Percentiles rank a stretch among this genome's conserved stretches.
Evolutionary conservation across 2,329 filamentous ascomycete genomes (phyloP).

Genomic region (Elsinoe perseae): DNA sequence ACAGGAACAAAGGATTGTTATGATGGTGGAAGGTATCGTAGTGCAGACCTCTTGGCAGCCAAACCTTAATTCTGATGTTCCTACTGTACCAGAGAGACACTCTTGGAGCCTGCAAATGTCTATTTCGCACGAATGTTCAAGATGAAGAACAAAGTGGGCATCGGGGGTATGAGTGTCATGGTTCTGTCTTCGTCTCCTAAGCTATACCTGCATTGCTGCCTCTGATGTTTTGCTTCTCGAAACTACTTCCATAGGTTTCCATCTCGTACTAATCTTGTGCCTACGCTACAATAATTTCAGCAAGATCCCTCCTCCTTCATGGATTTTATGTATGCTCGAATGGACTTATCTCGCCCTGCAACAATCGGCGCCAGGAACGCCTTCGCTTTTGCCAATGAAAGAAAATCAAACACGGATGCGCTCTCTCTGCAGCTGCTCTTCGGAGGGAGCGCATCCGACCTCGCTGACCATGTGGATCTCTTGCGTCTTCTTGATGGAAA

Average conservation of each 20-base stretch:
- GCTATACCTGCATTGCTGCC: no score
- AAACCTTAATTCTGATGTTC: slow-evolving; percentile 2
- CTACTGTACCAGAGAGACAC: no score
- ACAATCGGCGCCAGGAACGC: background rate
- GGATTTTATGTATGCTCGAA: background rate
- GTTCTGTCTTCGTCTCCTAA: no score
- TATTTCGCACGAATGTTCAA: no score
- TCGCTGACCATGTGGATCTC: slow-evolving; percentile 12
- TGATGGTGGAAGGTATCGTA: background rate
- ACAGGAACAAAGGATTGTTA: background rate
- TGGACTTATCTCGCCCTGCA: background rate
- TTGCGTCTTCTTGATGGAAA: slow-evolving; percentile 12
- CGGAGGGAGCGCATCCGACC: background rate
- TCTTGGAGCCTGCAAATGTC: no score
- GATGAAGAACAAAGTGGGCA: no score
- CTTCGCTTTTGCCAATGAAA: background rate
- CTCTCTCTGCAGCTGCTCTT: background rate
- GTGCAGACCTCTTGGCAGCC: background rate
- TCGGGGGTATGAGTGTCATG: no score
- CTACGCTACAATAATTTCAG: background rate
- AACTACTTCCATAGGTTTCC: background rate
- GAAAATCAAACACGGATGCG: background rate
- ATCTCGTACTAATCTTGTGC: background rate
- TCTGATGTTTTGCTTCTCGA: background rate
- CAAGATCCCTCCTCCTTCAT: background rate